phyloP scores from a whole-genome alignment of 2,329 filamentous ascomycete genomes.

The Lasiodiplodia theobromae region DNA sequence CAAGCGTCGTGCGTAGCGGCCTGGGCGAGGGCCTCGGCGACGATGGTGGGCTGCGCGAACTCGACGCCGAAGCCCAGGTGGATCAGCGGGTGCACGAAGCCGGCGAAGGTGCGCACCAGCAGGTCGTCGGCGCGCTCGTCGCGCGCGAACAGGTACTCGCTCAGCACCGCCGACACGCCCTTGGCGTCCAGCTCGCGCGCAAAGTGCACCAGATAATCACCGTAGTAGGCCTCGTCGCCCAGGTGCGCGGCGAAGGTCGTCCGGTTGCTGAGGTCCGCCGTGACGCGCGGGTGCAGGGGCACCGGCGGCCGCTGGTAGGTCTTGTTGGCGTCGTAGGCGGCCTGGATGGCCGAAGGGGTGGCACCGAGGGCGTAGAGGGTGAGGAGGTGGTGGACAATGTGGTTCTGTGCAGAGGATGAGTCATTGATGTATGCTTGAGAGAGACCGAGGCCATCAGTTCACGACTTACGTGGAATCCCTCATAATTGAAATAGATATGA shows the following conservation, averaged over 20 bases:
- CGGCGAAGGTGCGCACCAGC: slow-evolving; percentile 71
- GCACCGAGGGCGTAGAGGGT: slow-evolving; percentile 80
- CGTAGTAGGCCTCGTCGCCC: slow-evolving; percentile 70
- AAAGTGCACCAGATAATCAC: slow-evolving; percentile 80
- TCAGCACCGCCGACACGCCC: slow-evolving; percentile 68
- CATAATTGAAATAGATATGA: slow-evolving; percentile 81
- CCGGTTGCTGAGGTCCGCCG: slow-evolving; percentile 65
- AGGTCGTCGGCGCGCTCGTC: slow-evolving; percentile 72
- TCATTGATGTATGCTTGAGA: not conserved
- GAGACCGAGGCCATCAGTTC: not conserved
- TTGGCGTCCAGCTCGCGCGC: slow-evolving; percentile 71
- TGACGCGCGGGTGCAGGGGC: slow-evolving; percentile 56
- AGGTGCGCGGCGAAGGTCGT: slow-evolving; percentile 65
- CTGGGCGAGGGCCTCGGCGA: slow-evolving; percentile 82
- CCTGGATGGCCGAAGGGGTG: slow-evolving; percentile 63
- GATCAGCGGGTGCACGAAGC: slow-evolving; percentile 80
- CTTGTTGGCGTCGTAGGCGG: slow-evolving; percentile 69
- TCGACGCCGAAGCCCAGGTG: slow-evolving; percentile 87
- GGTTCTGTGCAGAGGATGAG: slow-evolving; percentile 56
- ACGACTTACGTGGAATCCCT: slow-evolving; percentile 70
- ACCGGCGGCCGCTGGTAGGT: slow-evolving; percentile 68
- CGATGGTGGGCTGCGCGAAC: slow-evolving; percentile 79
- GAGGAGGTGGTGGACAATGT: slow-evolving; percentile 80
- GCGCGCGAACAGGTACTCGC: slow-evolving; percentile 72
- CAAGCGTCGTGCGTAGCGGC: slow-evolving; percentile 71